phyloP scores from a whole-genome alignment of 2,329 filamentous ascomycete species.

The Ilyonectria mors-panacis region DNA sequence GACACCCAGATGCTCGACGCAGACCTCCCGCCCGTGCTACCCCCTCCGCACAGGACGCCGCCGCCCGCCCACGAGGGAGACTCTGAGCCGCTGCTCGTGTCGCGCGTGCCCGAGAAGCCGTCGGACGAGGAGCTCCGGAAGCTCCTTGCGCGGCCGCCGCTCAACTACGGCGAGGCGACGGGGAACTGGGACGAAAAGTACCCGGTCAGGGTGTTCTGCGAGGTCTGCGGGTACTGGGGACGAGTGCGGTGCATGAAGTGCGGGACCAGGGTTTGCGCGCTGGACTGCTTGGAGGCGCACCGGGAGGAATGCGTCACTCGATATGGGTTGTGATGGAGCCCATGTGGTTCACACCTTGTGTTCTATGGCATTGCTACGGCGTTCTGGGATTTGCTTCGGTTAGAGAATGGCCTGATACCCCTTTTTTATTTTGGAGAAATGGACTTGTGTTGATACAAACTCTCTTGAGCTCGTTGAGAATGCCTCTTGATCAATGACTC shows the following conservation, averaged over 20 bases:
- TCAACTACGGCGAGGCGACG: conserved; percentile 77
- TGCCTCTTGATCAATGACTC: neutral
- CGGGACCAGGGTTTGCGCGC: conserved; percentile 81
- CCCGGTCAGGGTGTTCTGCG: conserved; percentile 78
- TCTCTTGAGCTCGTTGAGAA: neutral
- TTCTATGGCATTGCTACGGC: conserved; percentile 28
- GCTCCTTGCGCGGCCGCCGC: conserved; percentile 74
- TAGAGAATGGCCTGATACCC: conserved; percentile 47
- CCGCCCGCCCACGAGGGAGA: conserved; percentile 64
- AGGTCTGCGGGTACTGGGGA: conserved; percentile 88
- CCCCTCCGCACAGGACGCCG: conserved; percentile 51
- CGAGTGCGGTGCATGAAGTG: conserved; percentile 83
- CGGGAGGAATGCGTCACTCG: conserved; percentile 79
- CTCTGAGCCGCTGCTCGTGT: conserved; percentile 70
- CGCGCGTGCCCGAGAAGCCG: conserved; percentile 71
- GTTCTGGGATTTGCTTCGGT: conserved; percentile 40
- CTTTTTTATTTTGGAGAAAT: conserved; percentile 21
- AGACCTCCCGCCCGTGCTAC: conserved; percentile 52
- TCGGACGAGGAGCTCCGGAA: conserved; percentile 74
- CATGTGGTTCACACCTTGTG: neutral
- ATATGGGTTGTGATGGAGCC: conserved; percentile 64
- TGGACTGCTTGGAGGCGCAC: conserved; percentile 81
- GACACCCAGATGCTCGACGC: conserved; percentile 49
- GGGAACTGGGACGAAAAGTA: conserved; percentile 64
- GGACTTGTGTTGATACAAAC: neutral